Evolutionary conservation across 1,284 basidiomycete species (phyloP).

Genomic region (Stereum hirsutum): DNA sequence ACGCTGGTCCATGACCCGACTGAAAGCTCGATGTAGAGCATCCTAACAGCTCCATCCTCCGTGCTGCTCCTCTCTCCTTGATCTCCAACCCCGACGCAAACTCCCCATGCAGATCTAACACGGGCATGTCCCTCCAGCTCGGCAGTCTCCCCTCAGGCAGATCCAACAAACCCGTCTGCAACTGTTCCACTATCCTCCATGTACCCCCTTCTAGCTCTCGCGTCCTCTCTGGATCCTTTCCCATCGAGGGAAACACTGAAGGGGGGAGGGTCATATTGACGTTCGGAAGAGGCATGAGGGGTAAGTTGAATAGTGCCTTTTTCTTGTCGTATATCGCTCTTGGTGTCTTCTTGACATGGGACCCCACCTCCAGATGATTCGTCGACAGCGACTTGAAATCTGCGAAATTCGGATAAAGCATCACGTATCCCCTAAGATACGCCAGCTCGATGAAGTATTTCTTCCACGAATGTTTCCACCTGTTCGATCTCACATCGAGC

Average conservation of each 20-base stretch:
- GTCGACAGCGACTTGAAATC: conserved; percentile 68
- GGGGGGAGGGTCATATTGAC: conserved; percentile 6
- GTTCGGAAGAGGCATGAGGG: conserved; percentile 45
- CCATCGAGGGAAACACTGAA: too few relatives aligned
- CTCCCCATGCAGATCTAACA: conserved; percentile 61
- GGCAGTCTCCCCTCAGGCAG: conserved; percentile 51
- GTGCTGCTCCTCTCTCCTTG: conserved; percentile 30
- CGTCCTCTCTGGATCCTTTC: too few relatives aligned
- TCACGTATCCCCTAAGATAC: conserved; percentile 71
- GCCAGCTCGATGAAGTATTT: conserved; percentile 80
- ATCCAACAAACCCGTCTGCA: conserved; percentile 37
- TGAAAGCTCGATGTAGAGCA: not conserved
- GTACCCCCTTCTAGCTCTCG: too few relatives aligned
- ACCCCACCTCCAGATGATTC: conserved; percentile 76
- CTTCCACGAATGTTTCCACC: conserved; percentile 79
- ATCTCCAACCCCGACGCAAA: conserved; percentile 37
- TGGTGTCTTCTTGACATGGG: conserved; percentile 59
- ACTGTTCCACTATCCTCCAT: too few relatives aligned
- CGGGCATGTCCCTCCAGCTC: conserved; percentile 41
- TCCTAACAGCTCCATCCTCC: conserved; percentile 12
- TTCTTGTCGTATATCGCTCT: conserved; percentile 42
- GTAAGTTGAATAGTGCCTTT: conserved; percentile 55
- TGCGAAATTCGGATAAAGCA: conserved; percentile 79
- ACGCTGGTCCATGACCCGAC: too few relatives aligned
- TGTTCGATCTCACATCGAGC: conserved; percentile 66